Evolutionary conservation across 2,329 filamentous ascomycete genomes (phyloP), one percentile per base, ranked within the genome.

Genomic region (Penicillium aurantiogriseum): DNA sequence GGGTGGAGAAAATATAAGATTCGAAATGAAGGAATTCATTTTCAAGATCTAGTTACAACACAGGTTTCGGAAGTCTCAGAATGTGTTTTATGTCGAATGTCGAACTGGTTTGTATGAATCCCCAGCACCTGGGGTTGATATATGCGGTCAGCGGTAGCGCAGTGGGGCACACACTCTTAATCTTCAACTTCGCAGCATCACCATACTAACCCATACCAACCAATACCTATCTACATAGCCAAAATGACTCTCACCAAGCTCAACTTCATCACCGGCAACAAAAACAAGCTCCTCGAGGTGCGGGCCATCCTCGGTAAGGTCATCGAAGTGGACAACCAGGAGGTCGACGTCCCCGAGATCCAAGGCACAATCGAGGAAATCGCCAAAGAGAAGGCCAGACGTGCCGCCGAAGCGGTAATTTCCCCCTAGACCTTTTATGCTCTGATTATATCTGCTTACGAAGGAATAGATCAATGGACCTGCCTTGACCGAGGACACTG

Each of bases 231-330:
- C 33, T 29, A 27, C 40, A 51, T 35, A 39, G 54, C 42, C 47
- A 83, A 83, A 78, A 73, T 77, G 48, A 74, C 77, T 43, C 79
- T 80, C 64, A 76, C 81, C 62, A 71, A 70, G 19, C 79, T 99
- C 64, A 92, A 95, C 77, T 99, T 99, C 80, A 96, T 99, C 72
- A 97, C 93, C 2, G 90, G 93, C 76, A 99, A 99, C 78, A 86
- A 88, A 70, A 95, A 96, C 80, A 99, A 99, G 80, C 83, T 99
- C 55, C 80, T 83, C 56, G 94, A 99, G 79, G 92, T 96, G 64
- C 87, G 90, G 75, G 88, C 89, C 19, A 97, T 99, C 67, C 83
- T 99, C 3, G 87, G 88, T 9, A 84, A 83, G 57, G 78, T 79
- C 35, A 88, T 97, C 63, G 81, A 88, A 62, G 82, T 99, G 42